Evolutionary conservation across 495 filamentous ascomycete species (phyloP), one percentile per base, ranked within the genome.

Genomic region (Jackrogersella multiformis): DNA sequence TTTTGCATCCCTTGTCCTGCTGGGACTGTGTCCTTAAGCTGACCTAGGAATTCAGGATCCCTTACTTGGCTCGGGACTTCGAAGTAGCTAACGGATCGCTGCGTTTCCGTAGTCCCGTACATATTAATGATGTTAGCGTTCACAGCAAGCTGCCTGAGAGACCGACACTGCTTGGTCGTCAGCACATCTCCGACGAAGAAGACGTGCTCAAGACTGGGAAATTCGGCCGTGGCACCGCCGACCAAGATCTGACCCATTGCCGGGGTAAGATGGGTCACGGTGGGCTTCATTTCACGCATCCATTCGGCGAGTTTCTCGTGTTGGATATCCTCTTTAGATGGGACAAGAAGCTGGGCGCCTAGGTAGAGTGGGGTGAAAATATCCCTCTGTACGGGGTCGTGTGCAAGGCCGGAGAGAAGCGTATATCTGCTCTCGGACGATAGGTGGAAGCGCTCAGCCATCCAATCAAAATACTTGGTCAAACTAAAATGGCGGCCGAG

Each of bases 211-310:
- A 99, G 84, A 18, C 83, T 79, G 8, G 92, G 89, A 74, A 97
- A 96, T 66, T 91, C 80, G 0, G 88, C 85, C 6, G 84, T 89
- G 5, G 92, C 91, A 66, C 92, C 92, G 35, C 94, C 95, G 26
- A 96, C 90, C 1, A 99, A 81, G 52, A 99, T 95, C 72, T 98
- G 94, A 51, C 94, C 94, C 94, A 98, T 92, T 35, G 94, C 95
- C 5, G 95, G 95, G 0, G 95, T 99, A 13, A 99, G 81, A 73
- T 97, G 95, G 4, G 93, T 94, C 32, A 95, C 89, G 13, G 92
- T 97, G 12, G 90, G 87, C 53, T 84, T 79, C 70, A 93, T 86
- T 54, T 91, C 85, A 45, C 82, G 83, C 88, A 97, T 94, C 95
- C 95, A 97, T 69, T 96, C 91, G 2, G 92, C 93, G 16, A 99